Conservation (phyloP, 2,329 filamentous ascomycete genomes). For the Pseudopithomyces maydicus region DNA sequence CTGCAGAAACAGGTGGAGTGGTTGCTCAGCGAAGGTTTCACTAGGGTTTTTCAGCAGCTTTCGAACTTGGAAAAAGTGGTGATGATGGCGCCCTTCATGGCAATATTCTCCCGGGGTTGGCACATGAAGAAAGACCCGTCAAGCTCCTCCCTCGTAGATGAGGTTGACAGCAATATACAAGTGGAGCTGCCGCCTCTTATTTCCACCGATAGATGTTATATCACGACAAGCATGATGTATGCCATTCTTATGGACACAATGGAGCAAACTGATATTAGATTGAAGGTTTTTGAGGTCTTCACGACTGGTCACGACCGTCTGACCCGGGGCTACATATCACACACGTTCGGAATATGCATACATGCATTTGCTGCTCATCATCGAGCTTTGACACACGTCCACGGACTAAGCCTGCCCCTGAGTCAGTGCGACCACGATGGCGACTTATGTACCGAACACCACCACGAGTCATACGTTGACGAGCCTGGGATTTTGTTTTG, state of each 20-base stretch:
- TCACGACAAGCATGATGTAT: background rate
- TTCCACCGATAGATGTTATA: background rate
- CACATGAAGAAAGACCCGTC: background rate
- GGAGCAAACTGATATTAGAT: background rate
- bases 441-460: background rate
- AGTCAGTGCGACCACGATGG: background rate
- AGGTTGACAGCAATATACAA: background rate
- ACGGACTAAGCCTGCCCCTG: background rate
- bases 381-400: background rate
- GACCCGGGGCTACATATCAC: background rate
- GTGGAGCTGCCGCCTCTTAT: background rate
- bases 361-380: background rate
- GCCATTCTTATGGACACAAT: background rate
- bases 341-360: background rate
- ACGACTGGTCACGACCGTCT: background rate
- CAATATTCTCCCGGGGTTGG: background rate
- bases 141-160: background rate
- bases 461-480: background rate
- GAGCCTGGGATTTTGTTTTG: background rate
- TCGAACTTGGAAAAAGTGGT: conserved; percentile 3
- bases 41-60: background rate
- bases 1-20: conserved; percentile 1
- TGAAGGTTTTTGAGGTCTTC: background rate
- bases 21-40: background rate
- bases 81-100: conserved; percentile 5